These are phyloP conservation scores for Nepenthes gracilis DNA, from an alignment of 148 eudicot genomes.

Conservation along the genomic window DNA sequence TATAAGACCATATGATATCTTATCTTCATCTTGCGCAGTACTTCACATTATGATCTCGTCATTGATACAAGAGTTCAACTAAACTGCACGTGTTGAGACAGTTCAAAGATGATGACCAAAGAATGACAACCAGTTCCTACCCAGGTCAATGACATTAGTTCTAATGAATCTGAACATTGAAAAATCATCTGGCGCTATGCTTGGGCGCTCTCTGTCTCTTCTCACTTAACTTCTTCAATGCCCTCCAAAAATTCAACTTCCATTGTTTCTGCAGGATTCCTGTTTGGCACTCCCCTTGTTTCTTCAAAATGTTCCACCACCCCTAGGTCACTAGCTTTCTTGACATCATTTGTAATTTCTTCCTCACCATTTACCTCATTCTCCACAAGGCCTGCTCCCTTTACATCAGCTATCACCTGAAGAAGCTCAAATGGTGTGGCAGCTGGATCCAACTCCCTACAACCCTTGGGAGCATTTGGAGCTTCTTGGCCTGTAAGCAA, in stretches of 20 bases:
- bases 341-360: constrained; percentile 2
- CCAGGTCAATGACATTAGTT: no score
- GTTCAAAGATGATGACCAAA: no score
- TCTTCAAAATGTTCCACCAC: constrained; percentile 5
- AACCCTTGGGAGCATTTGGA: constrained; percentile 37
- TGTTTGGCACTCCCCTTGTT: constrained; percentile 1
- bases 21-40: no score
- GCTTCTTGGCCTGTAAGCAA: constrained; percentile 44
- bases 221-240: background rate
- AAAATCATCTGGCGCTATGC: no score
- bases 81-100: no score
- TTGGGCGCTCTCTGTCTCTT: no score
- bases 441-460: constrained; percentile 69
- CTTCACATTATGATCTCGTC: no score
- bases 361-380: constrained; percentile 9
- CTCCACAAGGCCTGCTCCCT: constrained; percentile 16
- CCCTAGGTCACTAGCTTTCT: constrained; percentile 10
- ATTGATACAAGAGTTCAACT: no score
- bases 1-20: no score
- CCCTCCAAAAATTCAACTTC: constrained; percentile 6
- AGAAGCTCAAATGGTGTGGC: constrained; percentile 53
- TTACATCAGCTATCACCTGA: constrained; percentile 26
- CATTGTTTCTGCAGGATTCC: background rate
- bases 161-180: no score
- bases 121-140: no score